A percentile compares a stretch with the other conserved stretches of the same genome.
Conservation (phyloP, 2,329 filamentous ascomycete genomes). For the Sporothrix mexicana region DNA sequence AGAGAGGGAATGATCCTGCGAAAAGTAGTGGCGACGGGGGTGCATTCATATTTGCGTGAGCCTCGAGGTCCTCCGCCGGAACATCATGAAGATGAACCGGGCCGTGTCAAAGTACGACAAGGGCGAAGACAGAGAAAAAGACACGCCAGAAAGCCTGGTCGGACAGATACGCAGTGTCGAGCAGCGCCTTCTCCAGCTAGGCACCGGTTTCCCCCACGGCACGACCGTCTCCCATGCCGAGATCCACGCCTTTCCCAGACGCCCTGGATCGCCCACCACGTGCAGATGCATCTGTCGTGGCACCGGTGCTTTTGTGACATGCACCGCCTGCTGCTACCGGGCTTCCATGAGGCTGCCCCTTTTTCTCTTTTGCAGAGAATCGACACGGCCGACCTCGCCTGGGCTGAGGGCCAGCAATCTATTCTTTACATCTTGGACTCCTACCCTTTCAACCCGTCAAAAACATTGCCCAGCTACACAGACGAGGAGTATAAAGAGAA, state of each 20-base stretch:
- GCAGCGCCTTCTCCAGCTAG: neutral
- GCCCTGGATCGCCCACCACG: slow-evolving; percentile 3
- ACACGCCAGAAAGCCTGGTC: neutral
- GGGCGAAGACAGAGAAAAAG: neutral
- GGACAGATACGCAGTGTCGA: neutral
- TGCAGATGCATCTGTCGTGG: neutral
- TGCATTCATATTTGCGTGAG: neutral
- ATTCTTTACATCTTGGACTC: too few relatives aligned
- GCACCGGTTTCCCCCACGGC: neutral
- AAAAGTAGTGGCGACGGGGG: neutral
- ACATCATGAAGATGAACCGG: slow-evolving; percentile 11
- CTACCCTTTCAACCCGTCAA: too few relatives aligned
- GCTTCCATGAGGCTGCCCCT: neutral
- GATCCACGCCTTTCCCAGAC: neutral
- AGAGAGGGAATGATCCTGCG: too few relatives aligned
- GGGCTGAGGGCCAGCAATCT: neutral
- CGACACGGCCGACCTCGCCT: neutral
- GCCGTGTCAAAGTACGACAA: neutral
- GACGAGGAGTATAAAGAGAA: too few relatives aligned
- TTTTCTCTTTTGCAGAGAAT: neutral
- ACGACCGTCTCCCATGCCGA: neutral
- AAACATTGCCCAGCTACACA: too few relatives aligned
- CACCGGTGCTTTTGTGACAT: slow-evolving; percentile 8
- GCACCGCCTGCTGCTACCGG: neutral
- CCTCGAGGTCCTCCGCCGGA: neutral